Conservation (phyloP, 768 basidiomycete species). For the Neoboletus magnificus region DNA sequence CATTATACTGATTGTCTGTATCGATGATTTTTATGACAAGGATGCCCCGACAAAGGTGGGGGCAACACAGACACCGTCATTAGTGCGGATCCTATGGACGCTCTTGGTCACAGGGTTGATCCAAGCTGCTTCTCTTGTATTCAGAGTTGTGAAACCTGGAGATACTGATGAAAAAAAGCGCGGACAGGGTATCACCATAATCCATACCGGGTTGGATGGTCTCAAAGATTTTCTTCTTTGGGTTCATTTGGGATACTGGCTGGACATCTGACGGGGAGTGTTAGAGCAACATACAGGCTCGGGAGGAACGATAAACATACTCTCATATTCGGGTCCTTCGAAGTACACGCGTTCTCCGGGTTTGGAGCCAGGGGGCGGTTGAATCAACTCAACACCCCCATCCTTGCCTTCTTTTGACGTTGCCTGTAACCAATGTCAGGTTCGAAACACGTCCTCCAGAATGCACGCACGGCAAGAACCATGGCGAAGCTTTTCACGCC, state of each 20-base stretch:
- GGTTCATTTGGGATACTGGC: conserved; percentile 85
- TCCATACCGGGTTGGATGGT: conserved; percentile 82
- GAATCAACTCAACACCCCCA: conserved; percentile 85
- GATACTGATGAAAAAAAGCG: background rate
- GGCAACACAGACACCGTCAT: conserved; percentile 76
- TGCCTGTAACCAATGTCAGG: conserved; percentile 49
- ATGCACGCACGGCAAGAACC: conserved; percentile 77
- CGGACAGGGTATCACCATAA: background rate
- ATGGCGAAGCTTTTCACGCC: conserved; percentile 98
- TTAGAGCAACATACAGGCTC: background rate
- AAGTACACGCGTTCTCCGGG: conserved; percentile 96
- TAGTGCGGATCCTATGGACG: conserved; percentile 83
- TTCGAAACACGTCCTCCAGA: background rate
- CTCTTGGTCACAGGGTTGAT: conserved; percentile 76
- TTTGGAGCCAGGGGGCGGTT: conserved; percentile 79
- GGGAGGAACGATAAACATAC: conserved; percentile 38
- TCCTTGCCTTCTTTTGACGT: conserved; percentile 88
- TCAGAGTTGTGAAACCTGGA: conserved; percentile 83
- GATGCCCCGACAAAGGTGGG: conserved; percentile 85
- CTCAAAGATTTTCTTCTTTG: conserved; percentile 99
- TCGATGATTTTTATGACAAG: conserved; percentile 59
- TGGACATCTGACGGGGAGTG: conserved; percentile 43
- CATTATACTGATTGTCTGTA: background rate
- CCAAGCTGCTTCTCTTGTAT: conserved; percentile 82
- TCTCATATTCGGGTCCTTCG: conserved; percentile 84